Percentiles rank a stretch among this genome's conserved stretches.
These are phyloP conservation scores for Abelmoschus esculentus DNA, from an alignment of 345 rosid genomes.

Conservation along the genomic window DNA sequence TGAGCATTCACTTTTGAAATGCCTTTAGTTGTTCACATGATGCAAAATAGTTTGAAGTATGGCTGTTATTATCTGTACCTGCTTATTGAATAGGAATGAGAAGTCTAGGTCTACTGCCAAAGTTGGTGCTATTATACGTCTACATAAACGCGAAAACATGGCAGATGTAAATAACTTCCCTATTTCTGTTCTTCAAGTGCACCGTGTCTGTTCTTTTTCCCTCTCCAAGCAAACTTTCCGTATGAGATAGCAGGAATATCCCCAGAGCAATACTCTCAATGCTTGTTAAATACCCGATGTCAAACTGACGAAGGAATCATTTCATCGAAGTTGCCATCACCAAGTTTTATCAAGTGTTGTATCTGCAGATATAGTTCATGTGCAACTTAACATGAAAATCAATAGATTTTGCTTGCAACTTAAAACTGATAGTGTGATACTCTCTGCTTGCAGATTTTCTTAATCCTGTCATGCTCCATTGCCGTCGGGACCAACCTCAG, in stretches of 20 bases:
- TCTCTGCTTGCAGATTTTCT: slow-evolving; percentile 54
- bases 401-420: neutral
- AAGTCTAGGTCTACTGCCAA: neutral
- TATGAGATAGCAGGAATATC: neutral
- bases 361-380: neutral
- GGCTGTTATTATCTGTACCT: neutral
- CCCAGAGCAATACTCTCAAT: neutral
- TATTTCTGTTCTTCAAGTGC: neutral
- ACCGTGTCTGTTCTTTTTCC: neutral
- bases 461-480: slow-evolving; percentile 73
- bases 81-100: no score
- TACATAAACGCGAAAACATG: neutral
- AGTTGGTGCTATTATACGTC: neutral
- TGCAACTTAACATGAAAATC: neutral
- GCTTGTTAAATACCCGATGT: neutral
- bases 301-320: no score
- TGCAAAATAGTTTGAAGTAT: neutral
- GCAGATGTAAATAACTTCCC: neutral
- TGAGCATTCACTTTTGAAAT: no score
- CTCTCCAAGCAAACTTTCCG: neutral
- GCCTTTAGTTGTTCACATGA: no score
- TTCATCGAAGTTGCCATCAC: no score
- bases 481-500: slow-evolving; percentile 99
- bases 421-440: slow-evolving; percentile 6
- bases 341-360: no score